Conservation (phyloP, 768 basidiomycete genomes). For the Mycena indigotica region DNA sequence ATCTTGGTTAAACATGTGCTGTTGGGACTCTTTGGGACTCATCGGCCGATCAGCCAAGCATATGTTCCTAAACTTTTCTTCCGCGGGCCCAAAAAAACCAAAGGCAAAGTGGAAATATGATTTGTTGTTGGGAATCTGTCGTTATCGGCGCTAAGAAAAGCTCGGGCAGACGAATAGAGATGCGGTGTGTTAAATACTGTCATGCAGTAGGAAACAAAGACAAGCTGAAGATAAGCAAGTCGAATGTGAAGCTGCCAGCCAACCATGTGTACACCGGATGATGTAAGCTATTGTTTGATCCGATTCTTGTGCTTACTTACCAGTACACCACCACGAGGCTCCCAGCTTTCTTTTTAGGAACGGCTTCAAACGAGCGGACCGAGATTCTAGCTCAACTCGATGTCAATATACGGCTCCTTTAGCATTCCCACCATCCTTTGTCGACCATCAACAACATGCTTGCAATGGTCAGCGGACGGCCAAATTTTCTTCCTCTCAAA, state of each 20-base stretch:
- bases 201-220: no score
- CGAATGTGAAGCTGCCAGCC: constrained; percentile 1
- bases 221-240: no score
- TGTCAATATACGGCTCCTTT: constrained; percentile 49
- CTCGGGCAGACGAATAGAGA: no score
- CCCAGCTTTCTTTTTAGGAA: neutral
- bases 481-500: constrained; percentile 71
- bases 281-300: neutral
- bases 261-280: neutral
- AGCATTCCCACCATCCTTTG: constrained; percentile 64
- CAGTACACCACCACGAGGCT: neutral
- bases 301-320: neutral
- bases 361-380: neutral
- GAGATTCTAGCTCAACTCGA: neutral
- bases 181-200: no score
- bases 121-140: no score
- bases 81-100: neutral
- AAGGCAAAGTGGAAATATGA: no score
- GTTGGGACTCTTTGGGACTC: no score
- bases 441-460: constrained; percentile 56
- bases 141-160: no score
- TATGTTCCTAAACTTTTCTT: neutral
- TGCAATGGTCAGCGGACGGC: constrained; percentile 79
- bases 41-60: no score
- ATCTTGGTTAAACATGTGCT: no score